Base-by-base conservation (phyloP, 805 yeast species). In the Kockiozyma suomiensis region DNA sequence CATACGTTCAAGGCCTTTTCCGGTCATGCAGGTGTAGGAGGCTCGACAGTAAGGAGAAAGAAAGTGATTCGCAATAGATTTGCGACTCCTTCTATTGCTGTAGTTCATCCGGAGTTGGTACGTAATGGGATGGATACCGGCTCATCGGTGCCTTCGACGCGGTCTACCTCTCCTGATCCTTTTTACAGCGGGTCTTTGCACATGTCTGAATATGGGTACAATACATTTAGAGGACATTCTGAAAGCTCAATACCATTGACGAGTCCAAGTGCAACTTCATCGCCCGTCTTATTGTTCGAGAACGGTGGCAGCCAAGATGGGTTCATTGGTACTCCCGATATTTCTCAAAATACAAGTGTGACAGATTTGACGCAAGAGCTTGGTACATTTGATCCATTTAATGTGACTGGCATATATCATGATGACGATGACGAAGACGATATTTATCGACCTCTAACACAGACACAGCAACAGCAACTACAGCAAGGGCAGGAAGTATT, bases 81-180 rank as follows among this genome's bases (percentile, higher is more conserved):
- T 26, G 47, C 35, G 7, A 8, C 32, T 6, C 54, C 13, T 10
- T 6, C 30, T 35, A 13, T 13, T 19, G 25, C 30, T 21, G n/a
- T n/a, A n/a, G n/a, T n/a, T n/a, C n/a, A n/a, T n/a, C n/a, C n/a
- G n/a, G n/a, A 23, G 54, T 8, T 23, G 45, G 45, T 23, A 33
- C 21, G 33, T 6, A 15, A 25, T 17, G 35, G 41, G 33, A n/a
- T 12, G 19, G 54, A 28, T 26, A 21, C 38, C 1, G 47, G 40
- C 12, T 28, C 40, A 3, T 57, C 61, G 48, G 5, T 40, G 6
- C 62, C 62, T 42, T 58, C 62, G 5, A 58, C 62, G 30, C 35
- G 62, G 40, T 58, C 62, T 17, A 33, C 51, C 7, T 54, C 62
- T 32, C 62, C 62, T 5, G 62, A 58, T n/a, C 47, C 54, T 13